Conservation (phyloP, 305 asterid genomes). For the Fraxinus latifolia region DNA sequence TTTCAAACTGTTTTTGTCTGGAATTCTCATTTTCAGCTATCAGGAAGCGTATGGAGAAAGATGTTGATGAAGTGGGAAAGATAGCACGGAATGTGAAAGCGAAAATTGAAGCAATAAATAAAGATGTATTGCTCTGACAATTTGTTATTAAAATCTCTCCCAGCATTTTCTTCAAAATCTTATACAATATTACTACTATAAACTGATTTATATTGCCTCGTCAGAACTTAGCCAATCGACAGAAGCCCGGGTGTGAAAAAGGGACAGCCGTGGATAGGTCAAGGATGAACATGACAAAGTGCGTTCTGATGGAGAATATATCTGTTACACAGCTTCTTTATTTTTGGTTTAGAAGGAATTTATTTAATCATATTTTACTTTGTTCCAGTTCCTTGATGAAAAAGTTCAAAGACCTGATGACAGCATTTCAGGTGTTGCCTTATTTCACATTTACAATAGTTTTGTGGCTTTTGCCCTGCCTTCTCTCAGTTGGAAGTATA, state of each 20-base stretch:
- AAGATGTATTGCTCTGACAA: slow-evolving; percentile 46
- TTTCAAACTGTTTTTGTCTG: not conserved
- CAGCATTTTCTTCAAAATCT: not conserved
- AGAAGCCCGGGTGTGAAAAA: slow-evolving; percentile 78
- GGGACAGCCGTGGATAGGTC: slow-evolving; percentile 89
- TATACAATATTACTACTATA: not conserved
- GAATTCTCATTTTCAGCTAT: slow-evolving; percentile 47
- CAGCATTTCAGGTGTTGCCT: slow-evolving; percentile 68
- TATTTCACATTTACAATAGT: not conserved
- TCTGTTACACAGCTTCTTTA: not conserved
- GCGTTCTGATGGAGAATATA: slow-evolving; percentile 21
- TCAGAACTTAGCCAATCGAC: slow-evolving; percentile 72
- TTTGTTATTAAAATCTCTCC: slow-evolving; percentile 14
- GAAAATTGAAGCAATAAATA: slow-evolving; percentile 59
- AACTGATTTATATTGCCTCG: slow-evolving; percentile 15
- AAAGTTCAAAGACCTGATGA: slow-evolving; percentile 72
- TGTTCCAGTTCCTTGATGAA: slow-evolving; percentile 60
- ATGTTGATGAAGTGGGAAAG: slow-evolving; percentile 80
- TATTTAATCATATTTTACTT: slow-evolving; percentile 21
- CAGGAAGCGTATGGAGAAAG: slow-evolving; percentile 88
- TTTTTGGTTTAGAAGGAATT: not conserved
- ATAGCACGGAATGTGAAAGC: slow-evolving; percentile 65
- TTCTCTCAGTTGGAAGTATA: not conserved
- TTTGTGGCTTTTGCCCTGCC: not conserved
- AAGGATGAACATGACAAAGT: slow-evolving; percentile 74